Conservation (phyloP, 768 basidiomycete genomes). For the Amanita pseudoporphyria region DNA sequence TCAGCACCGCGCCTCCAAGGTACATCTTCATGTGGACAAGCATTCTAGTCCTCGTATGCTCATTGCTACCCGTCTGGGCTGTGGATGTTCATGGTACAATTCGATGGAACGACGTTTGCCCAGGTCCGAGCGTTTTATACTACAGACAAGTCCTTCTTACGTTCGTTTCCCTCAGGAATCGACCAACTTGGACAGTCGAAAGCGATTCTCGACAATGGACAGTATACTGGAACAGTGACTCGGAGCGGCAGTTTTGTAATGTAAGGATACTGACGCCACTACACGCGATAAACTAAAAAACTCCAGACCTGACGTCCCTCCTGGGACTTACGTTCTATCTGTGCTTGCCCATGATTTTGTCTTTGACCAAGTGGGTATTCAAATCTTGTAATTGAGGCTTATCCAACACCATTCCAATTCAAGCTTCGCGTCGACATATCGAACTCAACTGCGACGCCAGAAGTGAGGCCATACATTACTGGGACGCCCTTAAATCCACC, state of each 20-base stretch:
- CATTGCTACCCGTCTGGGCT: slow-evolving; percentile 24
- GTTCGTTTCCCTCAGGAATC: slow-evolving; percentile 18
- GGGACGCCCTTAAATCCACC: slow-evolving; percentile 63
- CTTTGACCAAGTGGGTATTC: slow-evolving; percentile 55
- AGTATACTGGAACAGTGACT: slow-evolving; percentile 40
- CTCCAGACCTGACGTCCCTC: slow-evolving; percentile 53
- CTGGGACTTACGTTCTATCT: slow-evolving; percentile 62
- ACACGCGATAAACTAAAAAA: not conserved
- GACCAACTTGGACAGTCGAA: slow-evolving; percentile 42
- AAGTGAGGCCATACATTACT: slow-evolving; percentile 53
- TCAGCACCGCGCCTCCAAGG: too few relatives aligned
- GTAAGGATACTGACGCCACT: slow-evolving; percentile 28
- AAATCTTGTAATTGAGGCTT: slow-evolving; percentile 2
- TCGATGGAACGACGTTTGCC: slow-evolving; percentile 65
- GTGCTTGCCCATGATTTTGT: slow-evolving; percentile 54
- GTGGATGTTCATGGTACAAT: slow-evolving; percentile 54
- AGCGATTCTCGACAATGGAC: slow-evolving; percentile 53
- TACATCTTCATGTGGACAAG: not conserved
- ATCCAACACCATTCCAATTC: slow-evolving; percentile 6
- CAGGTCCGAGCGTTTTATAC: slow-evolving; percentile 29
- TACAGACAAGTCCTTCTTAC: slow-evolving; percentile 5
- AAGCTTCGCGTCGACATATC: slow-evolving; percentile 65
- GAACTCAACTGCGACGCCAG: slow-evolving; percentile 25
- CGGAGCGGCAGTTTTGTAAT: slow-evolving; percentile 56
- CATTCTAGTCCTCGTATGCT: not conserved